Conservation (phyloP, 495 filamentous ascomycete species). For the Talaromyces nanjingensis region DNA sequence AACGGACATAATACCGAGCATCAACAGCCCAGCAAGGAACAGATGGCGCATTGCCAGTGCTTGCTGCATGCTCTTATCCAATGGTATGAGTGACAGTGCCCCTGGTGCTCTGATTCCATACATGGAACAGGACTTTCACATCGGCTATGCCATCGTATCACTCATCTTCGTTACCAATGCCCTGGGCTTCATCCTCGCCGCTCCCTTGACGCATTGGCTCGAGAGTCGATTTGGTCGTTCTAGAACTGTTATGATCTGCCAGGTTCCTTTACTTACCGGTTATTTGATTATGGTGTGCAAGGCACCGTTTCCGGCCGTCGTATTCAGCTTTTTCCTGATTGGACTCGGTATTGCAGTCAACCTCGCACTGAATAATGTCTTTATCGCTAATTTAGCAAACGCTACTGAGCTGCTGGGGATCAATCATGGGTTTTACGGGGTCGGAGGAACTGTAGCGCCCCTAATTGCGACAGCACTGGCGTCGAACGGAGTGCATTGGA, state of each 20-base stretch:
- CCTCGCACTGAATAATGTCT: slow-evolving; percentile 67
- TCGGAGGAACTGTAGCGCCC: slow-evolving; percentile 64
- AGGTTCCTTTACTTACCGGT: slow-evolving; percentile 40
- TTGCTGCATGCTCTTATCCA: slow-evolving; percentile 37
- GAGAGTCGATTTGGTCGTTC: slow-evolving; percentile 53
- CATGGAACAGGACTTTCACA: slow-evolving; percentile 63
- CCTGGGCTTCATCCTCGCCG: slow-evolving; percentile 66
- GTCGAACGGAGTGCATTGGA: slow-evolving; percentile 27
- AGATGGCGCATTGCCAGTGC: slow-evolving; percentile 19
- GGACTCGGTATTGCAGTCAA: slow-evolving; percentile 62
- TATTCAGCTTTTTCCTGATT: slow-evolving; percentile 56
- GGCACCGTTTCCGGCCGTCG: slow-evolving; percentile 63
- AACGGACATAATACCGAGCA: slow-evolving; percentile 39
- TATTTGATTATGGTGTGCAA: slow-evolving; percentile 58
- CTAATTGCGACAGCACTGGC: slow-evolving; percentile 62
- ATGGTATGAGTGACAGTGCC: slow-evolving; percentile 52
- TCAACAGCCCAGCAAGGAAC: slow-evolving; percentile 46
- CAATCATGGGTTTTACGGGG: slow-evolving; percentile 64
- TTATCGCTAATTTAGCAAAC: slow-evolving; percentile 61
- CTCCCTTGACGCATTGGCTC: slow-evolving; percentile 49
- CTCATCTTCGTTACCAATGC: slow-evolving; percentile 77
- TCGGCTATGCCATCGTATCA: slow-evolving; percentile 68
- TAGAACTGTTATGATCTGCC: slow-evolving; percentile 50
- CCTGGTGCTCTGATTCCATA: slow-evolving; percentile 70
- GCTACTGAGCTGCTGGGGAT: slow-evolving; percentile 54